Base-by-base conservation (phyloP, 208 protist genomes). In the Histomonas meleagridis region DNA sequence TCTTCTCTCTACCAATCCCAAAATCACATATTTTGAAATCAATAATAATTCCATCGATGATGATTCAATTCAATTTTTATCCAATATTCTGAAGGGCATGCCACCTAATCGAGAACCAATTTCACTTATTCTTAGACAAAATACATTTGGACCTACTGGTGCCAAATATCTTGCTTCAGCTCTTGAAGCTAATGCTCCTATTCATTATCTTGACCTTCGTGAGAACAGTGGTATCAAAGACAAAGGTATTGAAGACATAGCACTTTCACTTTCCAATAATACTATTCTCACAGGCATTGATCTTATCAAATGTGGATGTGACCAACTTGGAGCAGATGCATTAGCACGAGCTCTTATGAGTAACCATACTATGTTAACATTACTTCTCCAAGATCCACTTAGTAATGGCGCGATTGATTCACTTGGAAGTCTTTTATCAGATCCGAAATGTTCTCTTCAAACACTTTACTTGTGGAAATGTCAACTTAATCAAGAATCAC, bases 291-390 rank as follows among this genome's bases (percentile, higher is more conserved):
- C 2, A 1, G n/a, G 26, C 3, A 10, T 81, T n/a, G 70, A 81
- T 81, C n/a, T 81, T 14, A 81, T 81, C 7, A 81, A 81, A 51
- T 81, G 70, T n/a, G 70, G 70, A 3, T 81, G 35, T 43, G 21
- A 43, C 14, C 14, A 81, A 16, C n/a, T 46, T n/a, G 70, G 70
- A 2, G 70, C 43, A 7, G 35, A 12, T n/a, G 70, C 70, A 21
- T n/a, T 81, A 51, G 9, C 70, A 51, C 18, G n/a, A 32, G 1
- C 43, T 32, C 21, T 81, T 10, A 48, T 43, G 21, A 5, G 51
- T 23, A 81, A 81, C 51, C 70, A 43, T 23, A 51, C 70, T 14
- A 32, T 81, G 10, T 51, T 51, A 51, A 51, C 43, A 32, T 23
- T 81, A 51, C 70, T 81, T 21, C 43, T 81, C 32, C 70, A 81